Base-by-base conservation (phyloP, 345 rosid genomes). In the Citrus inodora region DNA sequence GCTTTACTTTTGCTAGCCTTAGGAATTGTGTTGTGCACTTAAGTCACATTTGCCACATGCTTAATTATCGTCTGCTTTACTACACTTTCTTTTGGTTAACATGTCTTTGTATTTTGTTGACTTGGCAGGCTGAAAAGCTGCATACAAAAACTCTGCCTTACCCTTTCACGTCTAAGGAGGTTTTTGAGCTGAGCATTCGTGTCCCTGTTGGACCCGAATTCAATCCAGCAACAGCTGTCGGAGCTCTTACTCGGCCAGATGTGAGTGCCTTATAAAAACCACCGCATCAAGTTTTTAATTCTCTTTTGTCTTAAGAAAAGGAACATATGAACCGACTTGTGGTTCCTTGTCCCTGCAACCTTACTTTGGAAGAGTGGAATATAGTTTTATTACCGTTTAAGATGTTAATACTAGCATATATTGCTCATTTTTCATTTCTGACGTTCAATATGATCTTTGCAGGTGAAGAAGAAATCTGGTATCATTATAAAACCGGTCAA, bases 161-260 rank as follows among this genome's bases (percentile, higher is more conserved):
- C 79, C 98, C 99, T 19, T 90, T 86, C 84, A 89, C 93, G 66
- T 94, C 95, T 0, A 85, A 89, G 80, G 99, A 94, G 70, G 86
- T 87, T 51, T 96, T 90, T 48, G 97, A 96, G 63, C 93, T 83
- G 76, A 92, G 95, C 83, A 90, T 90, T 78, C 97, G 98, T n/a
- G 87, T 91, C 89, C 99, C 98, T 19, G 79, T 94, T 37, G 99
- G 99, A 37, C 97, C 98, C 2, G 99, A 96, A 77, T 94, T 83
- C 77, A 91, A 96, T 81, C 99, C 98, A 6, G 90, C 90, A 7
- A 90, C 93, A 28, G 75, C 88, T 62, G 61, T 89, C 51, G 90
- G 89, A 85, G 93, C 89, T 67, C 90, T 94, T 71, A 92, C 79
- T 82, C 91, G 92, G 5, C 98, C 99, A 1, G 95, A 92, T 74